Base-by-base conservation (phyloP, 2,329 filamentous ascomycete genomes). In the Aureobasidium mangrovei region DNA sequence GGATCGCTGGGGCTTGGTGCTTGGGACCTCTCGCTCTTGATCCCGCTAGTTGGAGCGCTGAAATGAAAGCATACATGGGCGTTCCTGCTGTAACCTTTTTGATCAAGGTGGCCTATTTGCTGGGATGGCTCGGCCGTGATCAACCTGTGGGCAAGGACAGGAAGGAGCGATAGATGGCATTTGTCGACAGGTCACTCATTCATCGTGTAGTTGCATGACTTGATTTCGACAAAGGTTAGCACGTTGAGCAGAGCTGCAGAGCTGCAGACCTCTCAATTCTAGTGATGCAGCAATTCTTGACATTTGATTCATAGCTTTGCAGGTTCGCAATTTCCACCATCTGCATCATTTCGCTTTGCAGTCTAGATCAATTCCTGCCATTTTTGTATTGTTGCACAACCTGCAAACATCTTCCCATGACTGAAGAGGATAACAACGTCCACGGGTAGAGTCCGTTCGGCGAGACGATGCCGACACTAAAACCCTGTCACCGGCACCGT, bases 21-120 rank as follows among this genome's bases (percentile, higher is more conserved):
- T 31, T 53, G 40, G 49, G 49, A 6, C 39, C 49, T 9, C 49
- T 53, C 18, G 49, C 49, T 36, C 44, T 36, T 44, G 26, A 36
- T 29, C 49, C 49, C 26, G 31, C 38, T 18, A 29, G 7, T 29
- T 53, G 49, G 49, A 53, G 49, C n/a, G n/a, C 24, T 6, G 49
- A 53, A 31, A 53, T 53, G 49, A 43, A 36, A 4, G 49, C 40
- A 7, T 53, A 43, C 8, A 53, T 53, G 49, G 49, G 49, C 5
- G 49, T 53, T 29, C 49, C 49, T 36, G 32, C 26, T 9, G 32
- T 53, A 4, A 53, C 49, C 29, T 53, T 53, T 10, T 10, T 31
- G 40, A 44, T 53, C 26, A 53, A 53, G 32, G 40, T 53, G 8
- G 39, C 40, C 4, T 53, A 53, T 32, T 38, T 53, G 40, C 24